Percentiles rank a stretch among this genome's conserved stretches.
These are phyloP conservation scores for Rosa chinensis DNA, from an alignment of 306 rosid species.

Conservation along the genomic window DNA sequence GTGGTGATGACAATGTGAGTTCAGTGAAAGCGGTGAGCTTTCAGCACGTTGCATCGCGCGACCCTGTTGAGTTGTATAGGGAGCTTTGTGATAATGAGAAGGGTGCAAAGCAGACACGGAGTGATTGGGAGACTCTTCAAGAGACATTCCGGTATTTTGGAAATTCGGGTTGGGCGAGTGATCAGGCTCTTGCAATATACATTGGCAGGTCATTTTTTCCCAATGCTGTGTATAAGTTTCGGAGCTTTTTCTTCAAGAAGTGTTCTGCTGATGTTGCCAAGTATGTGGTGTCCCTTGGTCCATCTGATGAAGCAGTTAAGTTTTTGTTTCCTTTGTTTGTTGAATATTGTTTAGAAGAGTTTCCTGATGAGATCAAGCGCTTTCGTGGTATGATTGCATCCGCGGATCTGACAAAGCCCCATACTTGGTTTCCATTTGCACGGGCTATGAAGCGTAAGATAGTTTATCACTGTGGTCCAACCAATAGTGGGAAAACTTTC, in stretches of 20 bases:
- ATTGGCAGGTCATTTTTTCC: constrained; percentile 90
- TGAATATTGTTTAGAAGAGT: constrained; percentile 75
- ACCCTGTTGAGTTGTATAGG: constrained; percentile 59
- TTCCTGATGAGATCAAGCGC: constrained; percentile 69
- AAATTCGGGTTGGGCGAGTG: constrained; percentile 76
- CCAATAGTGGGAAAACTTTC: constrained; percentile 93
- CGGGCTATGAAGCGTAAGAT: constrained; percentile 93
- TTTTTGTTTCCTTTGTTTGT: constrained; percentile 86
- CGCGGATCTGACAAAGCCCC: constrained; percentile 87
- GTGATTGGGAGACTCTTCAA: constrained; percentile 43
- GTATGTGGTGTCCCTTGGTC: constrained; percentile 65
- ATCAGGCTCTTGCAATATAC: constrained; percentile 90
- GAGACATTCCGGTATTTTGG: constrained; percentile 46
- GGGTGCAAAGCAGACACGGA: constrained; percentile 34
- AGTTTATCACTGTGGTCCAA: constrained; percentile 91
- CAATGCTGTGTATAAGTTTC: constrained; percentile 65
- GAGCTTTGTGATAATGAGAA: constrained; percentile 38
- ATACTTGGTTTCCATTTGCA: constrained; percentile 93
- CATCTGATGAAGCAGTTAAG: constrained; percentile 60
- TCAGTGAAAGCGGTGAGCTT: constrained; percentile 27
- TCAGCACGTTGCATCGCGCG: constrained; percentile 38
- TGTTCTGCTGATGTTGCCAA: constrained; percentile 51
- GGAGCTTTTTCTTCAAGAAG: constrained; percentile 45
- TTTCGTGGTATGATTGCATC: constrained; percentile 58
- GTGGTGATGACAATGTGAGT: constrained; percentile 24